Evolutionary conservation across 306 rosid genomes (phyloP).

Genomic region (Astragalus glycyphyllos): DNA sequence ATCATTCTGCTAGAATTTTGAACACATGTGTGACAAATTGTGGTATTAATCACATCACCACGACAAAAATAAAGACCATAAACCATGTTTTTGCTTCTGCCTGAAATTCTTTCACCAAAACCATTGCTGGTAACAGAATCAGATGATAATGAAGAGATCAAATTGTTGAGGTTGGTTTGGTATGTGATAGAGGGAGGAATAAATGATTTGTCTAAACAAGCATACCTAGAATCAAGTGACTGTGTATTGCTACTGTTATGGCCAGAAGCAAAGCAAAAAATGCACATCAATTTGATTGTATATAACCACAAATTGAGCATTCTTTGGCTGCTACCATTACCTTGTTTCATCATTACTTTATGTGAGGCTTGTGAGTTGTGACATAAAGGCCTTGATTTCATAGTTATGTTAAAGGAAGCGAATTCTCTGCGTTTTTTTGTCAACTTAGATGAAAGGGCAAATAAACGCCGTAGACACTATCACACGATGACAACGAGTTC

Average conservation of each 20-base stretch:
- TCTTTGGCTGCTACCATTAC: slow-evolving; percentile 12
- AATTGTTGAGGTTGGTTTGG: slow-evolving; percentile 47
- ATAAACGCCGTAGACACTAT: too few species aligned
- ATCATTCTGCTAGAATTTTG: slow-evolving; percentile 48
- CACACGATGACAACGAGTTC: too few species aligned
- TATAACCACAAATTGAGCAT: slow-evolving; percentile 33
- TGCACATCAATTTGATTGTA: slow-evolving; percentile 22
- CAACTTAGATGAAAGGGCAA: too few species aligned
- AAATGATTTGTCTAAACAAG: slow-evolving; percentile 50
- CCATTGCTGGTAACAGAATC: slow-evolving; percentile 51
- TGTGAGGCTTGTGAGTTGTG: not conserved
- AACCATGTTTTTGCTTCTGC: slow-evolving; percentile 31
- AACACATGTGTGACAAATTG: slow-evolving; percentile 48
- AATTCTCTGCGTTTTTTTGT: too few species aligned
- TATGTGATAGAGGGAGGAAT: slow-evolving; percentile 41
- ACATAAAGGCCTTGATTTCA: not conserved
- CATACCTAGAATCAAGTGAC: slow-evolving; percentile 46
- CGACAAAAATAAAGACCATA: slow-evolving; percentile 53
- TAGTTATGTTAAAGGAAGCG: not conserved
- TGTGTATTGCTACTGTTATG: slow-evolving; percentile 38
- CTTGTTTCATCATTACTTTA: slow-evolving; percentile 8
- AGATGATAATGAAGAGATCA: slow-evolving; percentile 40
- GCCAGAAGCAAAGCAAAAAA: slow-evolving; percentile 17
- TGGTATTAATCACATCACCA: slow-evolving; percentile 43
- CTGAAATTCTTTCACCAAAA: slow-evolving; percentile 46